Conservation (phyloP, 2,329 filamentous ascomycete genomes). For the Ceratocystis lukuohia region DNA sequence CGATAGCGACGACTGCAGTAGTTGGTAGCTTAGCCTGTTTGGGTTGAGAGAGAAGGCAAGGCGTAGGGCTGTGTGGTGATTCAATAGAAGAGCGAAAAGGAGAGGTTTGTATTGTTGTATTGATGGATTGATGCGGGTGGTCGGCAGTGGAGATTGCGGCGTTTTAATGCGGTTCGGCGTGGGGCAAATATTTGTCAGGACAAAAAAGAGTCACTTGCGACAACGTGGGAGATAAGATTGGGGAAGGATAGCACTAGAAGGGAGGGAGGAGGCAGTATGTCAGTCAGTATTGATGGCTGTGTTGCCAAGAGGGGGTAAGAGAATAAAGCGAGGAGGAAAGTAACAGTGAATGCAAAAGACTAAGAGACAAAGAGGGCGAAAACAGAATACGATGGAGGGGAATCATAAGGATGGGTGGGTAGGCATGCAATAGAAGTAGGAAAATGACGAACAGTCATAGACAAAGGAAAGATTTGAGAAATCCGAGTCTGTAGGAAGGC, state of each 20-base stretch:
- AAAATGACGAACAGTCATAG: background rate
- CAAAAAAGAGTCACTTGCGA: conserved; percentile 4
- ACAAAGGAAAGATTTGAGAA: background rate
- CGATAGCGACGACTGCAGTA: background rate
- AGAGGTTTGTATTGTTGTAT: background rate
- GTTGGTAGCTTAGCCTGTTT: background rate
- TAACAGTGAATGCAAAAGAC: background rate
- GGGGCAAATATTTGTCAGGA: conserved; percentile 6
- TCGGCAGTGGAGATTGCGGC: conserved; percentile 1
- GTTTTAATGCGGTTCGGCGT: conserved; percentile 3
- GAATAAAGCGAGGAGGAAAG: background rate
- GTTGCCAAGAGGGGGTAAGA: background rate
- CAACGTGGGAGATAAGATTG: background rate
- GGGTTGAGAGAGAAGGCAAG: background rate
- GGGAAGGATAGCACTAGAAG: background rate
- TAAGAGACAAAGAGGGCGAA: background rate
- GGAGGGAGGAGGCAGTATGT: background rate
- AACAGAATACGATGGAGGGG: background rate
- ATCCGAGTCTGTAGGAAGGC: background rate
- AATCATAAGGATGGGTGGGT: background rate
- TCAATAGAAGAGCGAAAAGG: background rate
- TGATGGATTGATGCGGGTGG: background rate
- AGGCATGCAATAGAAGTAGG: background rate
- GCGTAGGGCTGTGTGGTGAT: background rate
- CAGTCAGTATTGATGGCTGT: background rate